Evolutionary conservation across 768 basidiomycete genomes (phyloP), one percentile per base, ranked within the genome.

Genomic region (Xerocomellus dryophilus): DNA sequence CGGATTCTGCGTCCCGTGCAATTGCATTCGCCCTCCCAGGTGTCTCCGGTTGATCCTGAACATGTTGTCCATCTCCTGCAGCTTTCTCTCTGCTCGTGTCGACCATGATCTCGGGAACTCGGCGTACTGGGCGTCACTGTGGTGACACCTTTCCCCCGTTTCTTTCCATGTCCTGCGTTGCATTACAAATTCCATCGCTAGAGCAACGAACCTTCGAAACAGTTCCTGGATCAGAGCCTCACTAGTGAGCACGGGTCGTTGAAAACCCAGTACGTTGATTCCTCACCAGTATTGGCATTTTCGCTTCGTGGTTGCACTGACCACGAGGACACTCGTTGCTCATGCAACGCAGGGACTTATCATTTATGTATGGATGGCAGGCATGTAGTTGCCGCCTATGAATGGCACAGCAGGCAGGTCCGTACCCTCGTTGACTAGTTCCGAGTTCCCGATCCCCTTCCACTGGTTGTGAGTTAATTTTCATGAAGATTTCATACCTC

Each of bases 241-340:
- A 23, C 47, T 27, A 53, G 51, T 68, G 52, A 68, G 67, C 50
- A 56, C 49, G 36, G 44, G 18, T 43, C 39, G 18, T 47, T 40
- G 51, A 39, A 25, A 47, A 51, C 48, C 17, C 51, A 58, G 42
- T 58, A 49, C 32, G 36, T 61, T 34, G 51, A 61, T 41, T 43
- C 43, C 67, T 65, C 51, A 68, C 67, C 66, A 69, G 54, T 57
- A 68, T 63, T 29, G 67, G 44, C 67, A 68, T 68, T 43, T 55
- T 63, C 29, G 49, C 53, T 63, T 59, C 61, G 58, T 51, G 56
- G 50, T 60, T 61, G 59, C 38, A 50, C 51, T 54, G 38, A 54
- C 65, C 68, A 69, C 66, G 63, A 63, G 63, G 61, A 54, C 44
- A 32, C 49, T 42, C 32, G 44, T 51, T 54, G 21, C 49, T 43